Evolutionary conservation across 192 early-diverging fungal genomes (phyloP).

Genomic region (Entomortierella beljakovae): DNA sequence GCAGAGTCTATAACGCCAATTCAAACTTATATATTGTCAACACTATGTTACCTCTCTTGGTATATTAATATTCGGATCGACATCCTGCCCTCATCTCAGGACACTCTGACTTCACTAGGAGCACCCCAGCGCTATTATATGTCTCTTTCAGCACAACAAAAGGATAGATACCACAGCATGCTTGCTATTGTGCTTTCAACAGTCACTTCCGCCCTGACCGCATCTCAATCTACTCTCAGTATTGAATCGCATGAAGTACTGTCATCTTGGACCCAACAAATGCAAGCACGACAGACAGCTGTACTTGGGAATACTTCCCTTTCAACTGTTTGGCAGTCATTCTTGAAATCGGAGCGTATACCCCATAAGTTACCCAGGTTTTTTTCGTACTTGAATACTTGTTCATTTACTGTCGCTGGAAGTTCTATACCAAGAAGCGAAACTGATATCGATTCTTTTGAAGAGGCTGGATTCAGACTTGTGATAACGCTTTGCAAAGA

Average conservation of each 20-base stretch:
- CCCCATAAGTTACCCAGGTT: slow-evolving; percentile 40
- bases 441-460: slow-evolving; percentile 36
- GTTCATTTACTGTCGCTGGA: slow-evolving; percentile 46
- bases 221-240: neutral
- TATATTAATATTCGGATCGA: slow-evolving; percentile 51
- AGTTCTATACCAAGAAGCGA: slow-evolving; percentile 45
- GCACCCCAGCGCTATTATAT: slow-evolving; percentile 39
- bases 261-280: slow-evolving; percentile 5
- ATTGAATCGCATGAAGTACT: slow-evolving; percentile 1
- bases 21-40: slow-evolving; percentile 34
- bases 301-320: slow-evolving; percentile 24
- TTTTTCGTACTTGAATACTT: slow-evolving; percentile 40
- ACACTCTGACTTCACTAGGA: slow-evolving; percentile 43
- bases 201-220: neutral
- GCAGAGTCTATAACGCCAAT: slow-evolving; percentile 19
- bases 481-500: slow-evolving; percentile 44
- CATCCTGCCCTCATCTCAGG: slow-evolving; percentile 39
- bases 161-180: slow-evolving; percentile 22
- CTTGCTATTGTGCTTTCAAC: slow-evolving; percentile 44
- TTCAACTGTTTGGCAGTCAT: slow-evolving; percentile 21
- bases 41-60: slow-evolving; percentile 40
- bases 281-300: slow-evolving; percentile 22
- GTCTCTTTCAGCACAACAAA: slow-evolving; percentile 9
- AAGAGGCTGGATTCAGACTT: slow-evolving; percentile 31
- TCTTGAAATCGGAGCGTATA: slow-evolving; percentile 11